phyloP scores from a whole-genome alignment of 495 filamentous ascomycete species.

The Penicillium desertorum region DNA sequence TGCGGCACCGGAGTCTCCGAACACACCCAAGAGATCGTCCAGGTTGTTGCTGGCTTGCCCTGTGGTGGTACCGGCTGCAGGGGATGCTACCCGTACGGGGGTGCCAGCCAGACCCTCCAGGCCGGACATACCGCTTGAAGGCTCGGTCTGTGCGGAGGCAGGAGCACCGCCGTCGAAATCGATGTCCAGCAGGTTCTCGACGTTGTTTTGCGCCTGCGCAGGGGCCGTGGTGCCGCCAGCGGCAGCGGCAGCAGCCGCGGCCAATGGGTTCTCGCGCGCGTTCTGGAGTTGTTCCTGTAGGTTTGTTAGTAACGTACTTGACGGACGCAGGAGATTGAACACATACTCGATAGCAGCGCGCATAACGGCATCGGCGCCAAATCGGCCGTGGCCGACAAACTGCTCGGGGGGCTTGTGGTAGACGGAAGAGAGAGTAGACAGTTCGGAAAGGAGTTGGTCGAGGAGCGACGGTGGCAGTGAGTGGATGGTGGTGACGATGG shows the following conservation, averaged over 20 bases:
- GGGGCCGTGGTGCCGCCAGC: slow-evolving; percentile 53
- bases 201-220: slow-evolving; percentile 65
- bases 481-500: slow-evolving; percentile 89
- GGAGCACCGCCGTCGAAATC: slow-evolving; percentile 96
- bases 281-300: slow-evolving; percentile 75
- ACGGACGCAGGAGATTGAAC: slow-evolving; percentile 1
- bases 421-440: slow-evolving; percentile 97
- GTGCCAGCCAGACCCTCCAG: slow-evolving; percentile 76
- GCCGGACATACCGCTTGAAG: slow-evolving; percentile 59
- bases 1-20: slow-evolving; percentile 47
- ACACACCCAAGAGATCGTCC: slow-evolving; percentile 89
- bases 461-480: slow-evolving; percentile 80
- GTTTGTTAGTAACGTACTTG: slow-evolving; percentile 13
- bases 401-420: slow-evolving; percentile 98
- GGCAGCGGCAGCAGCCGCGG: slow-evolving; percentile 73
- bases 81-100: slow-evolving; percentile 74
- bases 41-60: slow-evolving; percentile 58
- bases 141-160: slow-evolving; percentile 75
- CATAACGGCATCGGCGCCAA: slow-evolving; percentile 92
- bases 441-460: slow-evolving; percentile 80
- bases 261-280: slow-evolving; percentile 89
- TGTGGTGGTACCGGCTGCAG: slow-evolving; percentile 48
- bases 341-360: slow-evolving; percentile 84
- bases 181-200: slow-evolving; percentile 95
- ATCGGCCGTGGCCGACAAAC: slow-evolving; percentile 92